phyloP scores from a whole-genome alignment of 1,284 basidiomycete genomes.

The Golubevia sp. region DNA sequence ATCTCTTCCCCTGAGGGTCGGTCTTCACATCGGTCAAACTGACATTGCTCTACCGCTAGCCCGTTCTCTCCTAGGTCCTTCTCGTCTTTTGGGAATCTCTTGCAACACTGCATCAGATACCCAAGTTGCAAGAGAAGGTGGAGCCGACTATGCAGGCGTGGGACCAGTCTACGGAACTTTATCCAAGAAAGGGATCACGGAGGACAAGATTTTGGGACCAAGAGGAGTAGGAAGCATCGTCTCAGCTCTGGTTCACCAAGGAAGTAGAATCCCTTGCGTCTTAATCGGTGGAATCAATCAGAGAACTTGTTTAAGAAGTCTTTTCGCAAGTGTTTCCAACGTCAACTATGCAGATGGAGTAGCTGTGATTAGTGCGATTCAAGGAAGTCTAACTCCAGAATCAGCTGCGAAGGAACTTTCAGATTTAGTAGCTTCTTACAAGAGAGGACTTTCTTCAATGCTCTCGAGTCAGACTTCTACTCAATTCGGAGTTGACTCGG shows the following conservation, averaged over 20 bases:
- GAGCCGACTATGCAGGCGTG: slow-evolving; percentile 83
- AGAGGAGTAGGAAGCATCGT: slow-evolving; percentile 34
- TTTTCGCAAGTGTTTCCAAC: slow-evolving; percentile 23
- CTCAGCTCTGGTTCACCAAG: slow-evolving; percentile 10
- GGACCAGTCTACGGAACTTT: slow-evolving; percentile 66
- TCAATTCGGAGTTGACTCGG: not conserved
- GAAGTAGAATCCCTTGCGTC: slow-evolving; percentile 37
- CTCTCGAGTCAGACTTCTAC: slow-evolving; percentile 6
- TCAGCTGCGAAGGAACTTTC: slow-evolving; percentile 37
- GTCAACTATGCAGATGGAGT: slow-evolving; percentile 40
- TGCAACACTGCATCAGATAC: slow-evolving; percentile 68
- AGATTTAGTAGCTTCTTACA: slow-evolving; percentile 23
- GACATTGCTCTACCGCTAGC: slow-evolving; percentile 80
- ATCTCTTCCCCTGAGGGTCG: slow-evolving; percentile 67
- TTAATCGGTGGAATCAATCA: slow-evolving; percentile 55
- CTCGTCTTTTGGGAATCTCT: slow-evolving; percentile 79
- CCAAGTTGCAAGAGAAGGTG: slow-evolving; percentile 62
- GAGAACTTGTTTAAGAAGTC: slow-evolving; percentile 38
- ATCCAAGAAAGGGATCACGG: slow-evolving; percentile 56
- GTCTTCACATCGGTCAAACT: slow-evolving; percentile 87
- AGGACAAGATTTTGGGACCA: slow-evolving; percentile 42
- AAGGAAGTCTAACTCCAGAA: slow-evolving; percentile 29
- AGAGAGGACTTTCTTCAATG: slow-evolving; percentile 5
- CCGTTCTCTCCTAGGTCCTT: slow-evolving; percentile 68
- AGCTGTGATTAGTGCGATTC: slow-evolving; percentile 58